Conservation (phyloP, 2,329 filamentous ascomycete genomes). For the Dothistroma pini region DNA sequence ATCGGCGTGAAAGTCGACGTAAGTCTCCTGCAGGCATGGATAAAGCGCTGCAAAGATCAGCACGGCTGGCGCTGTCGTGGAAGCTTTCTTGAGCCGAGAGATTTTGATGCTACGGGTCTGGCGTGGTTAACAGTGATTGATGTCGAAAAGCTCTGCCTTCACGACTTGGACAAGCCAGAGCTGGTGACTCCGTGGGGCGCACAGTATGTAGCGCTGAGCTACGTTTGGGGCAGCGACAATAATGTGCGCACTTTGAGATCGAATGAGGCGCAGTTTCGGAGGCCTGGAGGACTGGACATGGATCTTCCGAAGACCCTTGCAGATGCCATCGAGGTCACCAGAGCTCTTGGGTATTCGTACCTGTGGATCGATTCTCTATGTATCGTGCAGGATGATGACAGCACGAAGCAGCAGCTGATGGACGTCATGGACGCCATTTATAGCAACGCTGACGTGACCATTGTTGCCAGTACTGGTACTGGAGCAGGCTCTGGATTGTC, state of each 20-base stretch:
- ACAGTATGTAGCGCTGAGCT: slow-evolving; percentile 8
- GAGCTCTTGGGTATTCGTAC: slow-evolving; percentile 3
- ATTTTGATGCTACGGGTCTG: neutral
- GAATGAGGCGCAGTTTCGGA: neutral
- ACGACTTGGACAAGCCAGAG: neutral
- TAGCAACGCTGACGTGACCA: neutral
- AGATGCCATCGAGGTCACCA: neutral
- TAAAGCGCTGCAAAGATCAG: neutral
- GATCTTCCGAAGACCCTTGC: neutral
- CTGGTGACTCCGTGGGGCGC: neutral
- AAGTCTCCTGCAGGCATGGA: neutral
- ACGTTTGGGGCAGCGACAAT: slow-evolving; percentile 5
- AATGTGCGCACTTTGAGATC: neutral
- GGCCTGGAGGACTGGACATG: neutral
- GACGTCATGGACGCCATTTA: neutral
- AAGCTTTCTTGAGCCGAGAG: neutral
- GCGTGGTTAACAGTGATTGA: neutral
- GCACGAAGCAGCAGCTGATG: neutral
- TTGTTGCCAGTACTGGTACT: neutral
- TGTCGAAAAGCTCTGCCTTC: neutral
- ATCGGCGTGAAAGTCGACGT: neutral
- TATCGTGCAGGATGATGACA: slow-evolving; percentile 6
- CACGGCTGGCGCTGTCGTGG: neutral
- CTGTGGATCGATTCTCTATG: slow-evolving; percentile 9
- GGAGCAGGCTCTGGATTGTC: neutral